phyloP scores from a whole-genome alignment of 2,329 filamentous ascomycete genomes.

The Calycina herbarum region DNA sequence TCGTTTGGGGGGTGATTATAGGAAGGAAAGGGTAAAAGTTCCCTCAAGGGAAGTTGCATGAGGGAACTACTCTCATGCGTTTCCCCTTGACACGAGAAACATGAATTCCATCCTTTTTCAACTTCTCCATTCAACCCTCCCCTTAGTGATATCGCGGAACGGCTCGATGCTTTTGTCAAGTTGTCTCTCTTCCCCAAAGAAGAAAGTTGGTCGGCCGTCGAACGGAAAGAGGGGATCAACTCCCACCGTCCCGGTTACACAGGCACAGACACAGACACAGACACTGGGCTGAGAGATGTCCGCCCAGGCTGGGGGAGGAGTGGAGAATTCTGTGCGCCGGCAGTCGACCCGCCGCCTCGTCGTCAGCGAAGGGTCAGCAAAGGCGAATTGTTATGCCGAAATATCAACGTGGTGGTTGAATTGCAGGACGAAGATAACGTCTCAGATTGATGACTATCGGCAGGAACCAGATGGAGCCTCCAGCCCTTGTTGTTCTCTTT shows the following conservation, averaged over 20 bases:
- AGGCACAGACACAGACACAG: background rate
- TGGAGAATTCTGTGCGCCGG: background rate
- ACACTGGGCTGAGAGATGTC: background rate
- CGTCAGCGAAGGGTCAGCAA: conserved; percentile 1
- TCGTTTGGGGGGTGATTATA: background rate
- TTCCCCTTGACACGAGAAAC: background rate
- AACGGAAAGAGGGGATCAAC: conserved; percentile 1
- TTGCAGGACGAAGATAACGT: background rate
- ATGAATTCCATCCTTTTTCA: background rate
- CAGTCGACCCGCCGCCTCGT: conserved; percentile 3
- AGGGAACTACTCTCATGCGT: background rate
- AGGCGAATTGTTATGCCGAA: background rate
- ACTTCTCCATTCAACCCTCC: conserved; percentile 1
- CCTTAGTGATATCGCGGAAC: background rate
- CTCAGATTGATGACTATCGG: background rate
- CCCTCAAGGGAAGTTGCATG: background rate
- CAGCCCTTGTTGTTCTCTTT: background rate
- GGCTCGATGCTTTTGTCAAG: background rate
- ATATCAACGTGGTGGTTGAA: background rate
- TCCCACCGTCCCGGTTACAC: conserved; percentile 1
- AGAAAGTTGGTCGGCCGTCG: conserved; percentile 1
- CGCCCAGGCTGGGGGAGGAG: background rate
- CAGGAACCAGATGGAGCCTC: no score
- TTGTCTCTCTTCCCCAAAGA: background rate
- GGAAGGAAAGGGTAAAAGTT: background rate